These are phyloP conservation scores for Fraxinus baroniana DNA, from an alignment of 305 asterid genomes.

Conservation along the genomic window DNA sequence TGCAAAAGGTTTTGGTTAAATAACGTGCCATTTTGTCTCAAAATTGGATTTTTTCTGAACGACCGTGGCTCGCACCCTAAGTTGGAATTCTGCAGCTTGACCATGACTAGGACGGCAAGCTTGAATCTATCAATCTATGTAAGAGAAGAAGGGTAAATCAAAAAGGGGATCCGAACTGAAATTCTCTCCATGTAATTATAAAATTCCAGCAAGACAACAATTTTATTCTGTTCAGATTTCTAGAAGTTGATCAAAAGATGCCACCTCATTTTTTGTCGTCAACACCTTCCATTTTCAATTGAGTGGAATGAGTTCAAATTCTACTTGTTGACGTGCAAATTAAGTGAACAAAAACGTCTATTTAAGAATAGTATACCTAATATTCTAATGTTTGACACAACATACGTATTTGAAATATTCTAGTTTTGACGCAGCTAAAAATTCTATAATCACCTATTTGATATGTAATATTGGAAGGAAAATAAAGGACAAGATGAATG, in stretches of 20 bases:
- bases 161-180: neutral
- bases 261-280: too few species aligned
- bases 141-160: too few species aligned
- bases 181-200: neutral
- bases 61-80: neutral
- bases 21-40: neutral
- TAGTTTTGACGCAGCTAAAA: neutral
- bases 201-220: neutral
- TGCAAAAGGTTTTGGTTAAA: too few species aligned
- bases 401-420: too few species aligned
- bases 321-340: neutral
- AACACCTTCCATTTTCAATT: neutral
- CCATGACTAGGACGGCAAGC: too few species aligned
- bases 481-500: slow-evolving; percentile 25
- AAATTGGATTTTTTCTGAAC: neutral
- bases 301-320: neutral
- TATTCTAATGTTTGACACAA: neutral
- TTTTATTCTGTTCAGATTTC: neutral
- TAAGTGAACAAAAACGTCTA: neutral
- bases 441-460: neutral
- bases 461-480: neutral
- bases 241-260: neutral
- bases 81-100: neutral
- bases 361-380: neutral
- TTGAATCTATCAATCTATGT: neutral